A percentile compares a stretch with the other conserved stretches of the same genome.
Evolutionary conservation across 2,329 filamentous ascomycete genomes (phyloP).

Genomic region (Aspergillus sp.): DNA sequence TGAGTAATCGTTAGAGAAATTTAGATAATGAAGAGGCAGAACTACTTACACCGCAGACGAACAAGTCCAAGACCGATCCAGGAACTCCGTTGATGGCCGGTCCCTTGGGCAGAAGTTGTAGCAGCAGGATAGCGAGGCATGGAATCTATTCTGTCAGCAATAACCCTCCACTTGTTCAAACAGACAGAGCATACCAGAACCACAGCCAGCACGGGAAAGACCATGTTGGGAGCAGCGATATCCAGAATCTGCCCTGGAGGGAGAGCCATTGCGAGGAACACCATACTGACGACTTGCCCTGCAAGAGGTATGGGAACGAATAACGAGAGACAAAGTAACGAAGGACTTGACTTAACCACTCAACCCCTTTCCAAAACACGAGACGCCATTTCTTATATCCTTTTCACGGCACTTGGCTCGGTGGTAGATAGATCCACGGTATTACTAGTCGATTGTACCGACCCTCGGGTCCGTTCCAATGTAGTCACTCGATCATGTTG

Average conservation of each 20-base stretch:
- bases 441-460: background rate
- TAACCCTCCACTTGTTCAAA: background rate
- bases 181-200: background rate
- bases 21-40: background rate
- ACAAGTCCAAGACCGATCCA: slow-evolving; percentile 15
- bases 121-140: slow-evolving; percentile 16
- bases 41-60: slow-evolving; percentile 19
- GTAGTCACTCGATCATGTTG: background rate
- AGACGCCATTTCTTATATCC: background rate
- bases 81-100: slow-evolving; percentile 19
- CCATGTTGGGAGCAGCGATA: background rate
- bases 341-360: too few species aligned
- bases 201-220: slow-evolving; percentile 1
- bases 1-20: background rate
- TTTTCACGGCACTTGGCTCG: background rate
- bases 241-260: slow-evolving; percentile 3
- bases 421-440: background rate
- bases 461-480: background rate
- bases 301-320: background rate
- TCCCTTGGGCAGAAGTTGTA: slow-evolving; percentile 16
- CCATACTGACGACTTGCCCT: background rate
- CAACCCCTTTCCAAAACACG: background rate
- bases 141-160: slow-evolving; percentile 2
- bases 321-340: background rate
- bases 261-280: background rate